Percentiles rank a stretch among this genome's conserved stretches.
phyloP scores from a whole-genome alignment of 495 filamentous ascomycete genomes.

The Lasiosphaeriaceae sp. region DNA sequence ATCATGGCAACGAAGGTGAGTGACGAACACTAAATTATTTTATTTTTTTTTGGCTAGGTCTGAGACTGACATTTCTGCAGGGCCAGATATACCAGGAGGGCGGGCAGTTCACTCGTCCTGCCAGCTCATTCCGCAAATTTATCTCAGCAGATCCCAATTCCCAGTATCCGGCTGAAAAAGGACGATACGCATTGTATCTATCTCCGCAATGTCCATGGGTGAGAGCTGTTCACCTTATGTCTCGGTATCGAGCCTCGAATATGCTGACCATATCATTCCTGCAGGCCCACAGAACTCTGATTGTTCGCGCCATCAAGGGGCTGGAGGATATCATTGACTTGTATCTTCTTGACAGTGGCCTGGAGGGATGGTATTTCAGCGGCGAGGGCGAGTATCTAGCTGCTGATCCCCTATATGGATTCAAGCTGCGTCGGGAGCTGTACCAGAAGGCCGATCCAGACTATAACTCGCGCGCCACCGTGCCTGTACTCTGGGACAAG shows the following conservation, averaged over 20 bases:
- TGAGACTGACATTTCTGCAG: not conserved
- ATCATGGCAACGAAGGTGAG: too few relatives aligned
- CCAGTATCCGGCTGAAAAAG: constrained; percentile 60
- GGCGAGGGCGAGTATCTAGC: constrained; percentile 46
- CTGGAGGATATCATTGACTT: constrained; percentile 60
- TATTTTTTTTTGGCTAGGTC: too few relatives aligned
- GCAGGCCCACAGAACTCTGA: constrained; percentile 60
- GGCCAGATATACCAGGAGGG: constrained; percentile 32
- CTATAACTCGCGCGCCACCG: constrained; percentile 64
- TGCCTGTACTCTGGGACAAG: constrained; percentile 70
- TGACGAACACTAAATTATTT: too few relatives aligned
- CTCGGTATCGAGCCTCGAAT: not conserved
- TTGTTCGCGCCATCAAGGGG: constrained; percentile 61
- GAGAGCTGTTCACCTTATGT: constrained; percentile 2
- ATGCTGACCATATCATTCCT: not conserved
- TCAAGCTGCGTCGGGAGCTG: constrained; percentile 57
- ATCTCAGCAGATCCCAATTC: constrained; percentile 46
- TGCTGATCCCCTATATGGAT: constrained; percentile 61
- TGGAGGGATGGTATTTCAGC: constrained; percentile 66
- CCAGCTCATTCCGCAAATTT: constrained; percentile 45
- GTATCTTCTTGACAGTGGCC: constrained; percentile 48
- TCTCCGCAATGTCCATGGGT: constrained; percentile 66
- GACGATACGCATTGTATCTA: constrained; percentile 67
- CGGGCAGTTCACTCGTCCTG: constrained; percentile 49
- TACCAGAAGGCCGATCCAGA: constrained; percentile 61